Evolutionary conservation across 768 basidiomycete species (phyloP).

Genomic region (Mycena vitilis): DNA sequence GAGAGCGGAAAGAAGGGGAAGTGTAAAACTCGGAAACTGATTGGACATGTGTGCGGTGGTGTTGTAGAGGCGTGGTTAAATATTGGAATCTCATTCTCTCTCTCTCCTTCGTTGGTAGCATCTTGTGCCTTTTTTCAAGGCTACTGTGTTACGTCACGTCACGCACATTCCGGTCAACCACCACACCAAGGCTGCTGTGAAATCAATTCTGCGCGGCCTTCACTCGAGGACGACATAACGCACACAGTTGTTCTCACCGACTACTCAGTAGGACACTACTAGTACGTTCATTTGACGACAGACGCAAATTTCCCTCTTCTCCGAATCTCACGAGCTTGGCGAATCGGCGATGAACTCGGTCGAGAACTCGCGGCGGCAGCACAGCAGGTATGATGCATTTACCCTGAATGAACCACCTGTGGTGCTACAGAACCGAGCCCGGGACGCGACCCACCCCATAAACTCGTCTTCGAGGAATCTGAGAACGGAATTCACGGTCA

Average conservation of each 20-base stretch:
- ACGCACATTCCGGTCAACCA: too few species aligned
- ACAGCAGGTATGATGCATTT: neutral
- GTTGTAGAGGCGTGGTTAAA: neutral
- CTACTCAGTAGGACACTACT: too few species aligned
- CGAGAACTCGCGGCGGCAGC: neutral
- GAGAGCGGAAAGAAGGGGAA: too few species aligned
- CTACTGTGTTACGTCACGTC: too few species aligned
- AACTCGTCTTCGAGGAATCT: neutral
- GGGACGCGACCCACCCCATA: neutral
- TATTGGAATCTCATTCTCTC: slow-evolving; percentile 7
- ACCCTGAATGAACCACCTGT: neutral
- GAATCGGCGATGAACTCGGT: neutral
- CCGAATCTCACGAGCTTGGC: neutral
- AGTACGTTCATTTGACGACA: neutral
- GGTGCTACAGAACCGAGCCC: neutral
- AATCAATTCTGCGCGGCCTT: too few species aligned
- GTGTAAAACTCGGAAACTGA: too few species aligned
- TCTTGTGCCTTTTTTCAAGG: too few species aligned
- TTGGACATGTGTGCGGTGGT: too few species aligned
- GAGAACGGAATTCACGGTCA: neutral
- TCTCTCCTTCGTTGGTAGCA: neutral
- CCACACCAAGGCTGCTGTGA: too few species aligned
- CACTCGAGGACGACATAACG: too few species aligned
- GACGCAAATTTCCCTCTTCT: neutral
- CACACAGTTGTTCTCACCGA: too few species aligned